These are phyloP conservation scores for Botrytis pseudocinerea DNA, from an alignment of 2,329 filamentous ascomycete genomes.

Conservation along the genomic window DNA sequence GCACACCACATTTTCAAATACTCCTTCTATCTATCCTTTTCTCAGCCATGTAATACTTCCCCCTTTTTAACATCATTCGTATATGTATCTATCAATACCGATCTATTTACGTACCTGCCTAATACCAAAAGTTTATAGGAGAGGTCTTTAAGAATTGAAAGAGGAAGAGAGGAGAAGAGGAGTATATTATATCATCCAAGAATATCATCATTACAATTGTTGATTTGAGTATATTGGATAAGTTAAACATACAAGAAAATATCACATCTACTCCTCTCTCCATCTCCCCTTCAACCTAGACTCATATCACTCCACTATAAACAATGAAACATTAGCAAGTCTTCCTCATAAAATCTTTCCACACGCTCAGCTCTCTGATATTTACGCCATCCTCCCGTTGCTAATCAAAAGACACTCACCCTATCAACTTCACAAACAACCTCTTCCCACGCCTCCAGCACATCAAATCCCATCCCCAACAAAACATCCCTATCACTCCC, in stretches of 20 bases:
- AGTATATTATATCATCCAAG: too few species aligned
- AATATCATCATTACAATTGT: too few species aligned
- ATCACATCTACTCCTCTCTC: not conserved
- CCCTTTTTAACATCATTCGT: too few species aligned
- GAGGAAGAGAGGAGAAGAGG: too few species aligned
- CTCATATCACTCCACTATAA: conserved; percentile 27
- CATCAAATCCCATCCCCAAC: conserved; percentile 76
- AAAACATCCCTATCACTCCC: conserved; percentile 58
- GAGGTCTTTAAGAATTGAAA: too few species aligned
- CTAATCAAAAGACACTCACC: conserved; percentile 43
- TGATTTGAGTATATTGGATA: not conserved
- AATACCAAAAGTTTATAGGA: too few species aligned
- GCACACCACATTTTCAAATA: too few species aligned
- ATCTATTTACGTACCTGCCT: too few species aligned
- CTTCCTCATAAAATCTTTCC: not conserved
- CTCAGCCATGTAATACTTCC: too few species aligned
- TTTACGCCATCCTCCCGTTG: not conserved
- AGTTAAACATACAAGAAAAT: not conserved
- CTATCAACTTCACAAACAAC: conserved; percentile 63
- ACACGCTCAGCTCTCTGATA: not conserved
- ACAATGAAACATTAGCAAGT: not conserved
- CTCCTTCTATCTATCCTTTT: too few species aligned
- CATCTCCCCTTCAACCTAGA: conserved; percentile 12
- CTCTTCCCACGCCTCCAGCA: conserved; percentile 79
- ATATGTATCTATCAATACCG: too few species aligned